Evolutionary conservation across 2,329 filamentous ascomycete genomes (phyloP), one percentile per base, ranked within the genome.

Genomic region (Cadophora sp.): DNA sequence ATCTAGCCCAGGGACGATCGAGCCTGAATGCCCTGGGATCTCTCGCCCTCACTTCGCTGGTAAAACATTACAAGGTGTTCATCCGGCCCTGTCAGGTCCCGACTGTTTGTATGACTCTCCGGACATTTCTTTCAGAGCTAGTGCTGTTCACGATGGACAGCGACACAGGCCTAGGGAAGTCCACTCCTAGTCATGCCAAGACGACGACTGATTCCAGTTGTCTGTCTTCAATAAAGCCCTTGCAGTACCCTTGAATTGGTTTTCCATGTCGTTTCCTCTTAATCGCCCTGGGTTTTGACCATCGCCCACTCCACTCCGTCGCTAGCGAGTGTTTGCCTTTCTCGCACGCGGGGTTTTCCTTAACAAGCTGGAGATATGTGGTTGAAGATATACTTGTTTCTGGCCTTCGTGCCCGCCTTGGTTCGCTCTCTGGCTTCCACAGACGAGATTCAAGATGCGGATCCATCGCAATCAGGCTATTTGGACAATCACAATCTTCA

Each of bases 401-500:
- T 72, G 63, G 68, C 67, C 51, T 60, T 72, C n/a, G 50, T 67
- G 55, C 70, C 66, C n/a, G 29, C 50, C 26, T 14, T 71, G n/a
- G 68, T 71, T 24, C 60, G 51, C 19, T 64, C 68, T 43, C 50
- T 72, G 16, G 71, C 66, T 40, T 40, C 65, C 8, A 73, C 72
- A 43, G 70, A 73, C 50, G 68, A 70, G 50, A 71, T 74, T 56
- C 69, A 72, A 66, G 71, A 73, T 71, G 72, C 76, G 27, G 79
- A 81, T 67, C 67, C 76, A 16, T 72, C 76, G 19, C 79, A 81
- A 68, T 80, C 79, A 9, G 79, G 79, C 12, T 81, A 81, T 66
- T 69, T 80, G 14, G 74, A 77, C 11, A 80, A 81, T 65, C 81
- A 83, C 72, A 81, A 81, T 67, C 75, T 83, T 69, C 76, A 81